Conservation (phyloP, 2,329 filamentous ascomycete species). For the Aspergillus ruber region DNA sequence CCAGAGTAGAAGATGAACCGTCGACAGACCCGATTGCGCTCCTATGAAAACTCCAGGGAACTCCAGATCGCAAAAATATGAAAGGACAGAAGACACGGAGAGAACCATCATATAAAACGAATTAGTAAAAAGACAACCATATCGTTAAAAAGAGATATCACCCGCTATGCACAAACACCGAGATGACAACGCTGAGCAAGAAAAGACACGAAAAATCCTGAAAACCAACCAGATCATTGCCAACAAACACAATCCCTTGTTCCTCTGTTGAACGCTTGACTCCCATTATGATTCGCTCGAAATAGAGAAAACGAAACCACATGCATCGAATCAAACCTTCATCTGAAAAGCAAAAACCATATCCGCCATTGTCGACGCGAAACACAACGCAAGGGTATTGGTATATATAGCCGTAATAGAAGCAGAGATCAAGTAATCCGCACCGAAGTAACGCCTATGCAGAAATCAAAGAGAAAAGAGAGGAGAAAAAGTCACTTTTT, state of each 20-base stretch:
- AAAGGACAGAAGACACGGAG: background rate
- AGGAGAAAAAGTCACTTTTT: slow-evolving; percentile 36
- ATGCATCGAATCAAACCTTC: background rate
- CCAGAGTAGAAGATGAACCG: no score
- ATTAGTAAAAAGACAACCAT: background rate
- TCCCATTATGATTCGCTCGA: background rate
- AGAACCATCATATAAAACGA: background rate
- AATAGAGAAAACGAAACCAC: background rate
- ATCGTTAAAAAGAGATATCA: background rate
- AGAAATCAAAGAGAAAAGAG: slow-evolving; percentile 7
- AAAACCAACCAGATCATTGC: background rate
- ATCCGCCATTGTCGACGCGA: background rate
- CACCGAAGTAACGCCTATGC: slow-evolving; percentile 10
- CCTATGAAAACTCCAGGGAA: background rate
- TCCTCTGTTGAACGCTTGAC: slow-evolving; percentile 1
- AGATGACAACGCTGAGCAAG: background rate
- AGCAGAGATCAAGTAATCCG: slow-evolving; percentile 3
- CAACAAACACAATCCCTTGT: background rate
- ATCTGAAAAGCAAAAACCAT: background rate
- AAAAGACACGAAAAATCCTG: background rate
- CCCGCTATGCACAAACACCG: background rate
- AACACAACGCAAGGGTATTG: background rate
- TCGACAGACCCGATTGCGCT: no score
- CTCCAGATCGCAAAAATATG: background rate
- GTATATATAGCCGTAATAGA: slow-evolving; percentile 2